phyloP scores from a whole-genome alignment of 345 rosid species.

The Ailanthus altissimus region DNA sequence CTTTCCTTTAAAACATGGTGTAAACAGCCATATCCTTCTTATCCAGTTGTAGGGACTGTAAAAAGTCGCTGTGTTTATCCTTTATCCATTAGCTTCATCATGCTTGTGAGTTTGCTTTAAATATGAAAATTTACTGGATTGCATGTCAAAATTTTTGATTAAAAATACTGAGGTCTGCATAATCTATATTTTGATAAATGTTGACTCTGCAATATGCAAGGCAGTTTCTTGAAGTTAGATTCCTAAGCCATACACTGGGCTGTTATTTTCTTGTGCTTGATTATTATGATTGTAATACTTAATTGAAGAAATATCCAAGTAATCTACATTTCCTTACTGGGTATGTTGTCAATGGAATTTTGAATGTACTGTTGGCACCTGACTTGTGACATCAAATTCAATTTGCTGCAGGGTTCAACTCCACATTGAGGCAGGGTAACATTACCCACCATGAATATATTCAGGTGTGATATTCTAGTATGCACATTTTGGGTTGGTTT shows the following conservation, averaged over 20 bases:
- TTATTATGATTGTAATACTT: too few relatives aligned
- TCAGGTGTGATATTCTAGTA: conserved; percentile 56
- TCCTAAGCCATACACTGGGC: not conserved
- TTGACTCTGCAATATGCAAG: not conserved
- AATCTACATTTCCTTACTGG: too few relatives aligned
- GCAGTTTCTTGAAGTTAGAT: not conserved
- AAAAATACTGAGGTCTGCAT: not conserved
- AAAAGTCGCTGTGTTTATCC: not conserved
- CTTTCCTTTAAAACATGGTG: not conserved
- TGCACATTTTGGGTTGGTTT: conserved; percentile 2
- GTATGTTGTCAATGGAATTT: not conserved
- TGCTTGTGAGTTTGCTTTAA: not conserved
- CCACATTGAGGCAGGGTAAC: conserved; percentile 96
- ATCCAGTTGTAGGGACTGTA: not conserved
- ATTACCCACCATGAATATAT: conserved; percentile 96
- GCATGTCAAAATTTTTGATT: not conserved
- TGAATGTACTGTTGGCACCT: not conserved
- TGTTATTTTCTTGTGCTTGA: too few relatives aligned
- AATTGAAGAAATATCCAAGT: too few relatives aligned
- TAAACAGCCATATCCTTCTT: too few relatives aligned
- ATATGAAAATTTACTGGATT: not conserved
- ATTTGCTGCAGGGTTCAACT: conserved; percentile 80
- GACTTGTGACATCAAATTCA: conserved; percentile 3
- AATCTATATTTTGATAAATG: not conserved
- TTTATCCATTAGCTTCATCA: not conserved